A percentile compares a stretch with the other conserved stretches of the same genome.
Conservation (phyloP, 73 alveolate genomes). For the Paramecium bursaria region DNA sequence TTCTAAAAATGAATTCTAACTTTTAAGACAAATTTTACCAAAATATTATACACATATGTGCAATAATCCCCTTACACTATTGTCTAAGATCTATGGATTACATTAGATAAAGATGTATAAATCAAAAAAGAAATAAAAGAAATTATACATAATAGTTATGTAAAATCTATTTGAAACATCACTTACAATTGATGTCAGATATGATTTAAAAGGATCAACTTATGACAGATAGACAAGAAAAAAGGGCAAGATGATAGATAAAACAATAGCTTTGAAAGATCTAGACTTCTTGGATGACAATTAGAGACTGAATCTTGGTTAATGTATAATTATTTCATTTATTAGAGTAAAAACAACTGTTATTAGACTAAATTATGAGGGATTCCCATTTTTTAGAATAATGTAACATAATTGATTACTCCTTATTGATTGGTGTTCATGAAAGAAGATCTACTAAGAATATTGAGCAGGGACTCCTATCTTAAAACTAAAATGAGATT, state of each 20-base stretch:
- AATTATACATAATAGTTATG: slow-evolving; percentile 78
- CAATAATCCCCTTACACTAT: slow-evolving; percentile 84
- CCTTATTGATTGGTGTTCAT: slow-evolving; percentile 90
- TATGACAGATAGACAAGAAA: slow-evolving; percentile 74
- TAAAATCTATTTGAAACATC: slow-evolving; percentile 89
- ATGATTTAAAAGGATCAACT: slow-evolving; percentile 86
- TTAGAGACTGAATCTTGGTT: slow-evolving; percentile 73
- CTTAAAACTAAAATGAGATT: slow-evolving; percentile 74
- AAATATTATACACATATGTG: slow-evolving; percentile 80
- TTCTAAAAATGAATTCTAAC: slow-evolving; percentile 83
- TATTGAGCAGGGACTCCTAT: slow-evolving; percentile 82
- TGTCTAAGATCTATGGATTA: slow-evolving; percentile 82
- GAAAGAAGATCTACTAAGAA: slow-evolving; percentile 65
- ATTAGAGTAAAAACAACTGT: slow-evolving; percentile 53
- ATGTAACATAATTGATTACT: slow-evolving; percentile 86
- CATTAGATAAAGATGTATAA: slow-evolving; percentile 73
- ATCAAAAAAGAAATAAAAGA: slow-evolving; percentile 50
- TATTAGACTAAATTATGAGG: slow-evolving; percentile 76
- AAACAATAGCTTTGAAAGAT: slow-evolving; percentile 90
- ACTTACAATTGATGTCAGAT: slow-evolving; percentile 80
- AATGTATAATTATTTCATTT: slow-evolving; percentile 70
- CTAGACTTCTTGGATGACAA: slow-evolving; percentile 80
- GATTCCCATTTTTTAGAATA: slow-evolving; percentile 81
- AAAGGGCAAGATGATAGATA: slow-evolving; percentile 56
- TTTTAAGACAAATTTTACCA: slow-evolving; percentile 84